Percentiles rank a stretch among this genome's conserved stretches.
Evolutionary conservation across 164 flowering plant species (phyloP).

Genomic region (Aristolochia contorta): DNA sequence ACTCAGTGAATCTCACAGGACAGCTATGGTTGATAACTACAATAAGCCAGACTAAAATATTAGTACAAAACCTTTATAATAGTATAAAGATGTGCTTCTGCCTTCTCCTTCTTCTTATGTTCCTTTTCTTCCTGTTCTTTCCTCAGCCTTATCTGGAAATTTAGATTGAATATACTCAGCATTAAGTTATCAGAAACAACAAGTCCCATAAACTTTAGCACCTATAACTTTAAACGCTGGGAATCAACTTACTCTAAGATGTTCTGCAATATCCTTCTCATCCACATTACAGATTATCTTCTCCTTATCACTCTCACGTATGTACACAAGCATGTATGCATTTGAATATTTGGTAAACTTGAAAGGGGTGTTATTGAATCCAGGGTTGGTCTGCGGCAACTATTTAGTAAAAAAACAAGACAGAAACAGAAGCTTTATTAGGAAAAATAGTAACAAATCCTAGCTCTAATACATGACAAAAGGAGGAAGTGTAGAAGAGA

Average conservation of each 20-base stretch:
- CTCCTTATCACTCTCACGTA: slow-evolving; percentile 48
- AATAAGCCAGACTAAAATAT: background rate
- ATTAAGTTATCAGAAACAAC: background rate
- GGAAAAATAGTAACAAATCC: background rate
- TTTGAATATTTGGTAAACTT: slow-evolving; percentile 84
- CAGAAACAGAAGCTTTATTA: background rate
- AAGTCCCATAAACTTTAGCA: background rate
- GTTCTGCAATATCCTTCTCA: slow-evolving; percentile 76
- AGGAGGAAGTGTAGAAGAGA: too few relatives aligned
- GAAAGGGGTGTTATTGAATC: slow-evolving; percentile 73
- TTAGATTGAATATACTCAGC: slow-evolving; percentile 4
- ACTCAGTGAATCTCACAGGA: background rate
- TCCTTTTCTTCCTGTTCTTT: slow-evolving; percentile 93
- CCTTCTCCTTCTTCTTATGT: slow-evolving; percentile 75
- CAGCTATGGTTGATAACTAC: background rate
- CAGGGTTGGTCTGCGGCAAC: slow-evolving; percentile 88
- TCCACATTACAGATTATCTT: slow-evolving; percentile 31
- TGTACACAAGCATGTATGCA: slow-evolving; percentile 61
- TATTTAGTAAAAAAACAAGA: slow-evolving; percentile 17
- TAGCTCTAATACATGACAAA: too few relatives aligned
- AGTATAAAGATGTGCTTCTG: slow-evolving; percentile 78
- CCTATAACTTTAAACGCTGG: too few relatives aligned
- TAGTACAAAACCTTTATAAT: slow-evolving; percentile 56
- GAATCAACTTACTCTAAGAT: slow-evolving; percentile 47
- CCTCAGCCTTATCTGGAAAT: slow-evolving; percentile 61